phyloP scores from a whole-genome alignment of 306 rosid genomes.

The Dalbergia cultrata region DNA sequence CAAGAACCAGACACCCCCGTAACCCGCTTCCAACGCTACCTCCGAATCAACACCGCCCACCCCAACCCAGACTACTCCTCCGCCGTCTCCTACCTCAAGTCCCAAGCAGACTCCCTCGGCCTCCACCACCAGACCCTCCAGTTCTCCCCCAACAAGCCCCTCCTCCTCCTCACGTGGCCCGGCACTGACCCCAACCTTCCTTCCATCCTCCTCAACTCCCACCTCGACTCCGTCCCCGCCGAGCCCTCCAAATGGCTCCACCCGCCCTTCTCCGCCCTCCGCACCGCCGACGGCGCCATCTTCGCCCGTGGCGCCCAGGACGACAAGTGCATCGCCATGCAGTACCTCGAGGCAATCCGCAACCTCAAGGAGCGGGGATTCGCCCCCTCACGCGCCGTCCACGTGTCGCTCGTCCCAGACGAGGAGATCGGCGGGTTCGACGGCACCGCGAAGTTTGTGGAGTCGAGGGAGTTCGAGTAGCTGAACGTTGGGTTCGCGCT shows the following conservation, averaged over 20 bases:
- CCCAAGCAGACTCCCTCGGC: conserved; percentile 60
- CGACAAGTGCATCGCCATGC: conserved; percentile 84
- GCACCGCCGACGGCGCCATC: conserved; percentile 65
- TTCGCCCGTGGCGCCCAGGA: conserved; percentile 95
- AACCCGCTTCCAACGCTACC: conserved; percentile 83
- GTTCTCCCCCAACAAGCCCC: conserved; percentile 66
- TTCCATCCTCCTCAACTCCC: conserved; percentile 88
- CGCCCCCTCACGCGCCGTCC: conserved; percentile 70
- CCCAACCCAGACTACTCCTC: conserved; percentile 78
- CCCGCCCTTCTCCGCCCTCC: conserved; percentile 83
- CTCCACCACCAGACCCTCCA: conserved; percentile 58
- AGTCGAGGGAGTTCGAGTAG: conserved; percentile 59
- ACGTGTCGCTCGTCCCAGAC: conserved; percentile 82
- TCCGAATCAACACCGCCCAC: conserved; percentile 85
- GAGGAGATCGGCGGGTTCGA: conserved; percentile 84
- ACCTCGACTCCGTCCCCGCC: conserved; percentile 95
- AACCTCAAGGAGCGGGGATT: conserved; percentile 53
- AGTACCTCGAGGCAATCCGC: conserved; percentile 87
- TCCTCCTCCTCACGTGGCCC: conserved; percentile 86
- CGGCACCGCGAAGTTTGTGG: conserved; percentile 66
- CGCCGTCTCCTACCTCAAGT: conserved; percentile 76
- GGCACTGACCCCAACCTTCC: conserved; percentile 79
- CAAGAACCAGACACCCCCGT: conserved; percentile 57
- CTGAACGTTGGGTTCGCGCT: conserved; percentile 75
- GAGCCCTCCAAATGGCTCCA: conserved; percentile 86